phyloP scores from a whole-genome alignment of 495 filamentous ascomycete genomes.

The Neurospora africana region DNA sequence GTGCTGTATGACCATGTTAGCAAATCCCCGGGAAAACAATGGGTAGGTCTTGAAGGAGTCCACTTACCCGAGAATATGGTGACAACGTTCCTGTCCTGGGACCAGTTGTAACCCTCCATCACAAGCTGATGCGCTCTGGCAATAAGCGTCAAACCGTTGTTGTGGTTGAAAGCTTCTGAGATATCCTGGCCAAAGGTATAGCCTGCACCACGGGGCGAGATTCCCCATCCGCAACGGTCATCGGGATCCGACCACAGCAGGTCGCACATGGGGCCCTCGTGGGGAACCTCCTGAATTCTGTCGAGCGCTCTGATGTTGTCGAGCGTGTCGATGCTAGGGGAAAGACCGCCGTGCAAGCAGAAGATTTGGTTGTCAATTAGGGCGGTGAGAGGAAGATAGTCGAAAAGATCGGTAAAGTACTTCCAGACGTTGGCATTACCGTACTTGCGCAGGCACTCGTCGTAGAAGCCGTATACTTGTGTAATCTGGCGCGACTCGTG shows the following conservation, averaged over 20 bases:
- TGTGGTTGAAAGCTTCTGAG: slow-evolving; percentile 98
- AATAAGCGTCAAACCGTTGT: slow-evolving; percentile 94
- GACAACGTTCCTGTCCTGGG: slow-evolving; percentile 89
- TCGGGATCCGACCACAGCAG: slow-evolving; percentile 96
- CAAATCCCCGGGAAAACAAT: not conserved
- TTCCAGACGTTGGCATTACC: slow-evolving; percentile 99
- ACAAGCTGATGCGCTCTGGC: slow-evolving; percentile 92
- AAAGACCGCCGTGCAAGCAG: slow-evolving; percentile 94
- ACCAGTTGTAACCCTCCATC: slow-evolving; percentile 99
- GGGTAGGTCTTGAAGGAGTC: not conserved
- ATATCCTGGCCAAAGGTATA: slow-evolving; percentile 99
- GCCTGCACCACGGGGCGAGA: slow-evolving; percentile 90
- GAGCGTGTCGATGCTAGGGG: slow-evolving; percentile 92
- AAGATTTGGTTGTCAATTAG: slow-evolving; percentile 64
- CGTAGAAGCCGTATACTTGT: slow-evolving; percentile 96
- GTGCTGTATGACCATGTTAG: slow-evolving; percentile 45
- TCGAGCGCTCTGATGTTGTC: slow-evolving; percentile 96
- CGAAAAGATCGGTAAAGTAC: slow-evolving; percentile 98
- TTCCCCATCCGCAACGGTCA: slow-evolving; percentile 97
- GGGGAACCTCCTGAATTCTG: slow-evolving; percentile 94
- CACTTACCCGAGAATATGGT: slow-evolving; percentile 92
- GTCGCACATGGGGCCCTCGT: slow-evolving; percentile 98
- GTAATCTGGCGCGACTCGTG: slow-evolving; percentile 97
- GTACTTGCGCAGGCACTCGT: slow-evolving; percentile 94
- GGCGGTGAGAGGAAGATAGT: slow-evolving; percentile 95